Evolutionary conservation across 1,284 basidiomycete genomes (phyloP).

Genomic region (Sanguinoderma infundibulare): DNA sequence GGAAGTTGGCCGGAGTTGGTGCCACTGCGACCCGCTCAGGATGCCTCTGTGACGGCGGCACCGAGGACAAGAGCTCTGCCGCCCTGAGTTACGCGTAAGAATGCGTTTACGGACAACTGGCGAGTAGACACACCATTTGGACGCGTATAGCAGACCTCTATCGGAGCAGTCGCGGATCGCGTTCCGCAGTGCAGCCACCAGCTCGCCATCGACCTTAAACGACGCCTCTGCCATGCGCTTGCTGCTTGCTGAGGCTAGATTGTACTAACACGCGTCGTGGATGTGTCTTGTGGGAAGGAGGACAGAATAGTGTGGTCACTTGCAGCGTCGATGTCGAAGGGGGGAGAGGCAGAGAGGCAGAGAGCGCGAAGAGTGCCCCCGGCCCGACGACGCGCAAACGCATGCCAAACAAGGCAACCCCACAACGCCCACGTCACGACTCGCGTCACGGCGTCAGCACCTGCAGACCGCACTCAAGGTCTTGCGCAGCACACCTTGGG

Average conservation of each 20-base stretch:
- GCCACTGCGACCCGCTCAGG: constrained; percentile 25
- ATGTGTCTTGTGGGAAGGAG: neutral
- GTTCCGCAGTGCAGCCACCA: constrained; percentile 50
- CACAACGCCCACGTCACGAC: neutral
- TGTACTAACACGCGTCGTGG: neutral
- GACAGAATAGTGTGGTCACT: neutral
- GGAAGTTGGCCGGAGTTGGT: constrained; percentile 30
- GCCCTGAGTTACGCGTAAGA: constrained; percentile 47
- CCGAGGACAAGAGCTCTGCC: constrained; percentile 71
- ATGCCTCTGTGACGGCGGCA: constrained; percentile 50
- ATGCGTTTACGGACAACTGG: constrained; percentile 4
- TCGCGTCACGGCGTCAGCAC: neutral
- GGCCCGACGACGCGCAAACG: neutral
- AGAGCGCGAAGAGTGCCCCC: neutral
- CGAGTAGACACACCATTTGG: constrained; percentile 68
- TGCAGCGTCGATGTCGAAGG: neutral
- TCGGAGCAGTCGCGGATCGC: constrained; percentile 55
- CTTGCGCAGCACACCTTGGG: neutral
- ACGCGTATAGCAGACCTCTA: constrained; percentile 48
- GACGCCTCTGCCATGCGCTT: constrained; percentile 15
- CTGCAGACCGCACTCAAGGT: neutral
- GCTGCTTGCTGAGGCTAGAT: neutral
- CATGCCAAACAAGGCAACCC: neutral
- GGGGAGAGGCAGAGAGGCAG: neutral
- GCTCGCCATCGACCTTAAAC: constrained; percentile 33